phyloP scores from a whole-genome alignment of 805 yeast genomes.

The Metschnikowia dekortorum region DNA sequence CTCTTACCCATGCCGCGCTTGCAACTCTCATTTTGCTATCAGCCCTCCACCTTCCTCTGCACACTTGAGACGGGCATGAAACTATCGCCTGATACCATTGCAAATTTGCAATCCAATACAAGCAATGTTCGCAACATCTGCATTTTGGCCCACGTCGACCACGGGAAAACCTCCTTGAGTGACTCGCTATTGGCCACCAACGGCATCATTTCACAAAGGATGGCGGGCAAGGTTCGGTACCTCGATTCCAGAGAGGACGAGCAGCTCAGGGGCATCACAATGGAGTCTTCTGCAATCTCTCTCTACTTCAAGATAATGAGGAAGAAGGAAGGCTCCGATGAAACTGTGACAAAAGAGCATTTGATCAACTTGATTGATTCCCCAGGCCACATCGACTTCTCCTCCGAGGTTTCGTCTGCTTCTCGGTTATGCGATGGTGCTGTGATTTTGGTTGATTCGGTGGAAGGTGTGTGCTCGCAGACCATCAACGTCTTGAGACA shows the following conservation, averaged over 20 bases:
- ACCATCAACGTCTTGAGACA: slow-evolving; percentile 92
- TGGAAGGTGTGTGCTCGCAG: slow-evolving; percentile 97
- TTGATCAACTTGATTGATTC: slow-evolving; percentile 91
- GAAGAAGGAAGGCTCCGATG: slow-evolving; percentile 26
- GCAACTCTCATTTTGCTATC: not conserved
- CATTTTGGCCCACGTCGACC: slow-evolving; percentile 96
- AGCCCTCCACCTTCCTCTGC: not conserved
- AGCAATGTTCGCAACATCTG: slow-evolving; percentile 81
- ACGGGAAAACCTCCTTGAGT: slow-evolving; percentile 93
- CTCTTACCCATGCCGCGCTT: slow-evolving; percentile 2
- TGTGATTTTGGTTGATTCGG: slow-evolving; percentile 89
- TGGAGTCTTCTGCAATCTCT: slow-evolving; percentile 95
- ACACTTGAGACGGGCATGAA: slow-evolving; percentile 32
- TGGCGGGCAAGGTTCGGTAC: slow-evolving; percentile 94
- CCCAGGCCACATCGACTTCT: slow-evolving; percentile 98
- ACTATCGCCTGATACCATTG: slow-evolving; percentile 60
- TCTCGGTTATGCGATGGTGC: slow-evolving; percentile 97
- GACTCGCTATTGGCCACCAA: slow-evolving; percentile 91
- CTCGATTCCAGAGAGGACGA: slow-evolving; percentile 94
- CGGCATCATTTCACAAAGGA: slow-evolving; percentile 89
- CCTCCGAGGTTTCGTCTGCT: slow-evolving; percentile 94
- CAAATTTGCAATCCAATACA: slow-evolving; percentile 65
- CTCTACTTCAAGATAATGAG: slow-evolving; percentile 74
- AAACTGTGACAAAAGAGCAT: slow-evolving; percentile 60
- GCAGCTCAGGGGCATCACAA: slow-evolving; percentile 92